Evolutionary conservation across 768 basidiomycete genomes (phyloP).

Genomic region (Phaeotremella skinneri): DNA sequence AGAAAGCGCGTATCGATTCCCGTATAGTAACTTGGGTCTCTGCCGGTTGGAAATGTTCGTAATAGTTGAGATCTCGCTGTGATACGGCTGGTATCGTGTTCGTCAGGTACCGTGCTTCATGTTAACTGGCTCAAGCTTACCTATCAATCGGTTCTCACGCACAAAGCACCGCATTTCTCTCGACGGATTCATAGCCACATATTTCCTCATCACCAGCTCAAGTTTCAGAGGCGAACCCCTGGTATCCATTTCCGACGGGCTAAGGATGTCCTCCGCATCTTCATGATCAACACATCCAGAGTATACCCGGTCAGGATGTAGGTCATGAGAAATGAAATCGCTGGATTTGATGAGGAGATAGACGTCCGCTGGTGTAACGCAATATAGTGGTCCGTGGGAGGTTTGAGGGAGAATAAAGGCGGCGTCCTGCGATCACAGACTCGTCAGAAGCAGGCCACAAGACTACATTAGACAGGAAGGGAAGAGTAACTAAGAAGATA

Average conservation of each 20-base stretch:
- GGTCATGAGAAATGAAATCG: constrained; percentile 80
- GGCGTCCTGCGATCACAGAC: constrained; percentile 69
- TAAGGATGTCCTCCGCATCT: neutral
- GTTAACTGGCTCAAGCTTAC: constrained; percentile 54
- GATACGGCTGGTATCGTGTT: constrained; percentile 62
- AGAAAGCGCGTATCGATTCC: constrained; percentile 61
- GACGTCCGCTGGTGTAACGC: constrained; percentile 81
- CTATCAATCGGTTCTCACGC: constrained; percentile 65
- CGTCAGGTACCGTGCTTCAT: neutral
- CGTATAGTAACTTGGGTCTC: constrained; percentile 60
- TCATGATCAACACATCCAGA: constrained; percentile 57
- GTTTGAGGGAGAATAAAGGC: constrained; percentile 83
- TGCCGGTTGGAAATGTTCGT: constrained; percentile 75
- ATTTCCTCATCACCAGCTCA: constrained; percentile 85
- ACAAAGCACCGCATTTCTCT: constrained; percentile 92
- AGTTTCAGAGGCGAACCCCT: constrained; percentile 53
- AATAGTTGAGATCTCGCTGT: constrained; percentile 85
- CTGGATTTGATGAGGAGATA: constrained; percentile 90
- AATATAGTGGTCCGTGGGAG: constrained; percentile 68
- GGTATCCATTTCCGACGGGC: neutral
- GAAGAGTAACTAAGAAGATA: neutral
- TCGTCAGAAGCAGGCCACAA: neutral
- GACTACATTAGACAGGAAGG: neutral
- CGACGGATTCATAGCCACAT: constrained; percentile 78
- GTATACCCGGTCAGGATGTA: constrained; percentile 64